A percentile compares a stretch with the other conserved stretches of the same genome.
Evolutionary conservation across 2,329 filamentous ascomycete genomes (phyloP).

Genomic region (Coniochaeta sp.): DNA sequence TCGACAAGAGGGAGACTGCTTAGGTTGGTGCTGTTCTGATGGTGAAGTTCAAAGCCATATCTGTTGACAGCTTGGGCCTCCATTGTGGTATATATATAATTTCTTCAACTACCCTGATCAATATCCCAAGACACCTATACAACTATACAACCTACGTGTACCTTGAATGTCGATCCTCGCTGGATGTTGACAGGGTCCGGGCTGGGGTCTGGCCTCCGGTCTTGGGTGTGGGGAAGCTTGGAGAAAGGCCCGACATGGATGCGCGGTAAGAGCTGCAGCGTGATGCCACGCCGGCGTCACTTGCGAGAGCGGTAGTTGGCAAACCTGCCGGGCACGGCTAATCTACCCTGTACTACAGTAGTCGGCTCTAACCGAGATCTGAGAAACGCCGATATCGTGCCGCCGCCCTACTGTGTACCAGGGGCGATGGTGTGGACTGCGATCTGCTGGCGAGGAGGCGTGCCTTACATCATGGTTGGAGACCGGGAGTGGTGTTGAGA

Average conservation of each 20-base stretch:
- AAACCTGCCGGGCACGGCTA: not conserved
- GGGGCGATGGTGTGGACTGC: not conserved
- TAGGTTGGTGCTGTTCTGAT: constrained; percentile 3
- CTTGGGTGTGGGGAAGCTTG: constrained; percentile 1
- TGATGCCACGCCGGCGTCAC: constrained; percentile 7
- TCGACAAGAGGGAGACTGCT: constrained; percentile 3
- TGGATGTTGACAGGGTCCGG: not conserved
- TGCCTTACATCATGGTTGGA: not conserved
- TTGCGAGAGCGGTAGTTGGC: constrained; percentile 1
- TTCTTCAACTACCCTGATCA: not conserved
- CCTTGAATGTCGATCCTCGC: not conserved
- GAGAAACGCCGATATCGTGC: constrained; percentile 18
- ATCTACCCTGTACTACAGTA: not conserved
- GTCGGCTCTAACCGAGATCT: constrained; percentile 7
- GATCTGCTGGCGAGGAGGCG: not conserved
- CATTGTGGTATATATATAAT: not conserved
- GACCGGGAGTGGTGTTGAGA: not conserved
- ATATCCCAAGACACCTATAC: not conserved
- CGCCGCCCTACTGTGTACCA: constrained; percentile 3
- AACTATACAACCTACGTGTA: not conserved
- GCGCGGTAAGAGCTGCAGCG: constrained; percentile 3
- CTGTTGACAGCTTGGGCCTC: not conserved
- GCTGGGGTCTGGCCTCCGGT: constrained; percentile 1
- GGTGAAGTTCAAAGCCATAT: not conserved
- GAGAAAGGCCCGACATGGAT: constrained; percentile 12